Conservation (phyloP, 768 basidiomycete genomes). For the Serendipita sp. region DNA sequence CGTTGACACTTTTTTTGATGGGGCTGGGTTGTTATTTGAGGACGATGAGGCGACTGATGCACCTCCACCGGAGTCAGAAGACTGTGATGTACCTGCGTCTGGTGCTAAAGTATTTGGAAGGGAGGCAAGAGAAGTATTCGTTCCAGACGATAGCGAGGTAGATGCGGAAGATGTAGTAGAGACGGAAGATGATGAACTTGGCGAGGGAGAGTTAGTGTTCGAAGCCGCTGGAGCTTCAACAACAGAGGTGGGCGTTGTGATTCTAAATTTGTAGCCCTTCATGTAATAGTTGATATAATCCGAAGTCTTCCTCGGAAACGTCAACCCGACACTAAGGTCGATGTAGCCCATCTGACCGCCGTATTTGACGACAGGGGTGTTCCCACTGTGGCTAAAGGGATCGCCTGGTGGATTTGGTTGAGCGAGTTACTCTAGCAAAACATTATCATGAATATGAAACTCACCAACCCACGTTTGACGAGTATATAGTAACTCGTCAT, state of each 20-base stretch:
- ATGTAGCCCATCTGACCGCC: neutral
- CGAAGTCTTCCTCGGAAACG: neutral
- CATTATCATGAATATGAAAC: neutral
- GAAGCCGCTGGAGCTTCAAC: neutral
- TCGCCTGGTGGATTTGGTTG: neutral
- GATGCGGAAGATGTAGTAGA: neutral
- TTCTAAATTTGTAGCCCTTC: neutral
- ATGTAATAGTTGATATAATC: neutral
- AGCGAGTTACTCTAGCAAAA: neutral
- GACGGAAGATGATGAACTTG: neutral
- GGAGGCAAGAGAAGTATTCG: neutral
- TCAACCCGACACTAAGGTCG: neutral
- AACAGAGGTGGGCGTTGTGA: neutral
- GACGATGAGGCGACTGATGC: neutral
- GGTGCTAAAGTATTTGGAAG: neutral
- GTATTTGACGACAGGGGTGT: neutral
- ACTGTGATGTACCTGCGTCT: neutral
- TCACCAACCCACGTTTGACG: too few species aligned
- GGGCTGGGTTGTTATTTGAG: neutral
- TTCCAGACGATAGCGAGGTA: too few species aligned
- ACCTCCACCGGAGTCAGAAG: neutral
- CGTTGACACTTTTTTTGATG: neutral
- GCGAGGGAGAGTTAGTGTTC: neutral
- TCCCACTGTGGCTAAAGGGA: neutral
- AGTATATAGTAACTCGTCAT: too few species aligned